A percentile compares a stretch with the other conserved stretches of the same genome.
Evolutionary conservation across 78 protist species (phyloP).

Genomic region (Chrysochromulina tobinii): DNA sequence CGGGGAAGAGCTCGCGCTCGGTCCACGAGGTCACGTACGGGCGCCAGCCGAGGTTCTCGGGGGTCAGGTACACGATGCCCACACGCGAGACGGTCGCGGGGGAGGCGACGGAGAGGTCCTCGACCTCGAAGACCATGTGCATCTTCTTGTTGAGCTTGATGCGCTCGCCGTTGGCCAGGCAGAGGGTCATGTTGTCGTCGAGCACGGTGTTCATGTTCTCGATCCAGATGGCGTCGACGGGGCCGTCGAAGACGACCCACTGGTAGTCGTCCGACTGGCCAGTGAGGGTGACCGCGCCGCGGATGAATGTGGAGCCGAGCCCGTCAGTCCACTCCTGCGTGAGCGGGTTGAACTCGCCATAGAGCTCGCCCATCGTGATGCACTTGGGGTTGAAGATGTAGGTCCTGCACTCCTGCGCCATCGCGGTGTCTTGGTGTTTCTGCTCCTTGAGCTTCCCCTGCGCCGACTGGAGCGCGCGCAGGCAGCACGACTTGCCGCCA

Average conservation of each 20-base stretch:
- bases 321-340: conserved; percentile 89
- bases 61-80: conserved; percentile 88
- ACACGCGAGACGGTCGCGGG: conserved; percentile 90
- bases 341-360: conserved; percentile 68
- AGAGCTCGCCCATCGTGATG: conserved; percentile 81
- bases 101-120: conserved; percentile 85
- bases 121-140: conserved; percentile 79
- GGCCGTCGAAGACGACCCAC: conserved; percentile 88
- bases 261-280: conserved; percentile 47
- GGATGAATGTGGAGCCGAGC: conserved; percentile 59
- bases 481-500: conserved; percentile 72
- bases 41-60: conserved; percentile 64
- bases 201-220: conserved; percentile 86
- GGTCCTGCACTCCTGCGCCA: conserved; percentile 37
- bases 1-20: neutral
- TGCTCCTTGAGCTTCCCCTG: conserved; percentile 35
- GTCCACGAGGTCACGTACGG: conserved; percentile 60
- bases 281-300: conserved; percentile 30
- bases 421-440: neutral
- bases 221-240: conserved; percentile 89
- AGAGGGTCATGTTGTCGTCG: conserved; percentile 85
- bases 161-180: conserved; percentile 85
- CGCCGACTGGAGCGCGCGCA: conserved; percentile 39
- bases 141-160: conserved; percentile 74
- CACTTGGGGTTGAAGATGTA: conserved; percentile 77